A percentile compares a stretch with the other conserved stretches of the same genome.
These are phyloP conservation scores for Fusarium sp. DNA, from an alignment of 2,329 filamentous ascomycete genomes.

Conservation along the genomic window DNA sequence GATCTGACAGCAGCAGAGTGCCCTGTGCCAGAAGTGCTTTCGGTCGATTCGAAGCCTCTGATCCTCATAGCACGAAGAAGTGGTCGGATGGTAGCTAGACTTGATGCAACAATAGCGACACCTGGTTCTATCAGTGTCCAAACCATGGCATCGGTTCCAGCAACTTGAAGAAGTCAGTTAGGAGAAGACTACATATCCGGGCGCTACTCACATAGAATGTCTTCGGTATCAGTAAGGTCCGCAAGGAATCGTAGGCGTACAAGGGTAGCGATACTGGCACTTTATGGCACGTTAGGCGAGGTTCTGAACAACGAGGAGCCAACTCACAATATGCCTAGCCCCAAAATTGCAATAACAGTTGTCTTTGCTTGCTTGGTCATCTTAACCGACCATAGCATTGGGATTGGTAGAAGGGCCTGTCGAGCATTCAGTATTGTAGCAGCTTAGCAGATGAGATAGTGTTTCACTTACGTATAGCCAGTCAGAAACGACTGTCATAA, in stretches of 20 bases:
- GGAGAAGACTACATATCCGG: background rate
- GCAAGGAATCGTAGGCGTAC: conserved; percentile 60
- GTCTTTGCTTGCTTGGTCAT: conserved; percentile 62
- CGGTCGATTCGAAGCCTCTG: conserved; percentile 56
- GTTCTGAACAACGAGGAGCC: background rate
- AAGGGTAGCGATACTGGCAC: conserved; percentile 64
- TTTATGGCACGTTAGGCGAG: conserved; percentile 37
- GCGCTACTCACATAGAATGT: conserved; percentile 57
- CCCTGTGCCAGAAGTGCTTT: conserved; percentile 47
- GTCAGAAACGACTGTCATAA: conserved; percentile 63
- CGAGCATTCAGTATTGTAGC: conserved; percentile 7
- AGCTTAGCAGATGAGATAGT: background rate
- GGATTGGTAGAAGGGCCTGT: conserved; percentile 60
- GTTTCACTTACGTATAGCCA: conserved; percentile 58
- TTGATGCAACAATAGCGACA: conserved; percentile 63
- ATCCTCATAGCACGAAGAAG: conserved; percentile 60
- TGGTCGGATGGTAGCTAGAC: conserved; percentile 63
- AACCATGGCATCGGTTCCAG: conserved; percentile 62
- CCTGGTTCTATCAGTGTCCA: conserved; percentile 68
- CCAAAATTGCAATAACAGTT: conserved; percentile 60
- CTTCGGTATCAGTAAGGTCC: conserved; percentile 54
- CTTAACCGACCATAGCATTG: conserved; percentile 64
- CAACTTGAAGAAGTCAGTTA: conserved; percentile 48
- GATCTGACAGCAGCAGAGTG: conserved; percentile 43
- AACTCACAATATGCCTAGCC: conserved; percentile 60